Percentiles rank a stretch among this genome's conserved stretches.
phyloP scores from a whole-genome alignment of 345 rosid genomes.

The Populus ilicifolia region DNA sequence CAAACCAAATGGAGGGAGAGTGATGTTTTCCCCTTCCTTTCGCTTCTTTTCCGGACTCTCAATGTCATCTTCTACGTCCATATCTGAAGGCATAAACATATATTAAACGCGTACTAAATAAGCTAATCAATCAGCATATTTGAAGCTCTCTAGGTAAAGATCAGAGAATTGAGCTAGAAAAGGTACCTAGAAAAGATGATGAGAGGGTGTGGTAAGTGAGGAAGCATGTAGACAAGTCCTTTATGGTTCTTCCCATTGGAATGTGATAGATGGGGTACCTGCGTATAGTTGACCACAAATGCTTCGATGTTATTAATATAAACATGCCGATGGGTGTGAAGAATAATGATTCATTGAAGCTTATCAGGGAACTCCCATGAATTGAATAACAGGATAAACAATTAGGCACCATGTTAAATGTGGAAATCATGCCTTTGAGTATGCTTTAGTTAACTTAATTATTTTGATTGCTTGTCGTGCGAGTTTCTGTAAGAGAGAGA shows the following conservation, averaged over 20 bases:
- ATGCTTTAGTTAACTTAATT: neutral
- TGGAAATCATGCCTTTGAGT: neutral
- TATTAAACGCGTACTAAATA: neutral
- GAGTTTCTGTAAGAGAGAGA: neutral
- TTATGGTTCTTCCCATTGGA: constrained; percentile 98
- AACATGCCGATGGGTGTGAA: neutral
- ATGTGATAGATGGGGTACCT: constrained; percentile 98
- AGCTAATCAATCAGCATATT: neutral
- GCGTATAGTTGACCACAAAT: constrained; percentile 8
- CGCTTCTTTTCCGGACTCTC: constrained; percentile 42
- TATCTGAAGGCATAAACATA: constrained; percentile 35
- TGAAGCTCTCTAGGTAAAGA: neutral
- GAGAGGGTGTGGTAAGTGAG: constrained; percentile 96
- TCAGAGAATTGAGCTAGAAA: neutral
- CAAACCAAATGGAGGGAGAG: constrained; percentile 82
- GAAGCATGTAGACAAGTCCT: constrained; percentile 94
- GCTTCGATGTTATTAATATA: neutral
- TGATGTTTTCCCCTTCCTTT: constrained; percentile 60
- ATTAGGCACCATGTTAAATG: neutral
- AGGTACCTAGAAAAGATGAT: constrained; percentile 85
- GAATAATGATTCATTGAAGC: neutral
- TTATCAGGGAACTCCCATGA: neutral
- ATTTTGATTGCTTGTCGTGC: constrained; percentile 1
- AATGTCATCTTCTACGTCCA: constrained; percentile 65
- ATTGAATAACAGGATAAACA: neutral